Evolutionary conservation across 31 red algal genomes (phyloP).

Genomic region (Asparagopsis taxiformis): DNA sequence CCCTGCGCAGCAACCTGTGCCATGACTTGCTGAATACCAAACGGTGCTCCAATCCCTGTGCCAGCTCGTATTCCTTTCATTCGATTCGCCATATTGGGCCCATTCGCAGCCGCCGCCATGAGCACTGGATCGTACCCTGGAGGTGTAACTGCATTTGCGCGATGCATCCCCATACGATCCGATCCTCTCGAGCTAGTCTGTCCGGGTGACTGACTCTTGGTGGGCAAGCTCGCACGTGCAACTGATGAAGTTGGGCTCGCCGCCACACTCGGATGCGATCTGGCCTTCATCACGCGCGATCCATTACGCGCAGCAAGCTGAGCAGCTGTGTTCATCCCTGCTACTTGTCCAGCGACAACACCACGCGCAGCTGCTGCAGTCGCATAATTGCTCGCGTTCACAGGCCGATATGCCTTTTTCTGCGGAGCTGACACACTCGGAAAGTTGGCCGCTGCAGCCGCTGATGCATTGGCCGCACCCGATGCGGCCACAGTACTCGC

Average conservation of each 20-base stretch:
- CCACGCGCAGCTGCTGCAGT: neutral
- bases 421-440: neutral
- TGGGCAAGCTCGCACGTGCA: neutral
- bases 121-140: neutral
- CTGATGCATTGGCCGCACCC: slow-evolving; percentile 3
- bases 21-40: slow-evolving; percentile 25
- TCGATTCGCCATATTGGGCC: neutral
- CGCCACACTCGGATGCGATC: neutral
- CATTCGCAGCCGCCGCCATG: neutral
- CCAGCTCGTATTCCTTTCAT: neutral
- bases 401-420: slow-evolving; percentile 4
- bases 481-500: neutral
- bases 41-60: neutral
- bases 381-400: neutral
- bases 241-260: neutral
- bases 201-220: neutral
- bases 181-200: neutral
- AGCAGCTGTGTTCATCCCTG: neutral
- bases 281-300: neutral
- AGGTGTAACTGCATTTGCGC: neutral
- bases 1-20: slow-evolving; percentile 22
- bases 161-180: neutral
- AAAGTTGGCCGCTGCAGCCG: slow-evolving; percentile 6
- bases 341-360: neutral
- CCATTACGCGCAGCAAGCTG: neutral